These are phyloP conservation scores for Musa itinerans DNA, from an alignment of 176 grass and related monocot genomes.

Conservation along the genomic window DNA sequence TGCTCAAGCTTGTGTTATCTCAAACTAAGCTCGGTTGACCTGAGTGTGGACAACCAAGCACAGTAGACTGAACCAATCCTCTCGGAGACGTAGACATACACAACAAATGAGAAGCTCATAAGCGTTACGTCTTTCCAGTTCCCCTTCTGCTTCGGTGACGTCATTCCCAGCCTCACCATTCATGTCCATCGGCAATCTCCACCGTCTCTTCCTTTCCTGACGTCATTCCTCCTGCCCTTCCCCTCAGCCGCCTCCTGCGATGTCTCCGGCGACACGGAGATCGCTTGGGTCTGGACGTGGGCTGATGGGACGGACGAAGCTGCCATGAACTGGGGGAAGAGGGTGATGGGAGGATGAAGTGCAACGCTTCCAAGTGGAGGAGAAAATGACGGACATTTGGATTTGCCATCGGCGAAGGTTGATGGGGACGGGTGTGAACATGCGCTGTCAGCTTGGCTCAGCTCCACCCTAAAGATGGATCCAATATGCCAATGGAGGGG, in stretches of 20 bases:
- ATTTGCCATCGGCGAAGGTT: no score
- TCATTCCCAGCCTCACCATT: background rate
- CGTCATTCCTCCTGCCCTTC: background rate
- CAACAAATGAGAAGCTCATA: constrained; percentile 80
- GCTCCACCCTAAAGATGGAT: no score
- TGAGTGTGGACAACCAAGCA: constrained; percentile 54
- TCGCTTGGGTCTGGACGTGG: background rate
- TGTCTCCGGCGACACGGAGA: background rate
- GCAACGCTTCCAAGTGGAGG: background rate
- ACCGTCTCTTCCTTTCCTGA: background rate
- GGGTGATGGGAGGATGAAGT: background rate
- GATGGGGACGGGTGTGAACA: no score
- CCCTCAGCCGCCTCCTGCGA: background rate
- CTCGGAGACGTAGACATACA: constrained; percentile 81
- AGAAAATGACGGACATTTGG: no score
- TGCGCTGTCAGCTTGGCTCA: no score
- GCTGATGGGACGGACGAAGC: background rate
- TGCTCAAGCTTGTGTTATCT: no score
- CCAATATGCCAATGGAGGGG: no score
- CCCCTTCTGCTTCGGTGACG: constrained; percentile 35
- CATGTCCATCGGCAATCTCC: background rate
- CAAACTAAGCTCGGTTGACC: constrained; percentile 26
- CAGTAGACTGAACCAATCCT: constrained; percentile 69
- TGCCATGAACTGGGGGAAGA: background rate
- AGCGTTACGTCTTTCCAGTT: constrained; percentile 65